Evolutionary conservation across 768 basidiomycete species (phyloP), one percentile per base, ranked within the genome.

Genomic region (Hirschioporus abietinus): DNA sequence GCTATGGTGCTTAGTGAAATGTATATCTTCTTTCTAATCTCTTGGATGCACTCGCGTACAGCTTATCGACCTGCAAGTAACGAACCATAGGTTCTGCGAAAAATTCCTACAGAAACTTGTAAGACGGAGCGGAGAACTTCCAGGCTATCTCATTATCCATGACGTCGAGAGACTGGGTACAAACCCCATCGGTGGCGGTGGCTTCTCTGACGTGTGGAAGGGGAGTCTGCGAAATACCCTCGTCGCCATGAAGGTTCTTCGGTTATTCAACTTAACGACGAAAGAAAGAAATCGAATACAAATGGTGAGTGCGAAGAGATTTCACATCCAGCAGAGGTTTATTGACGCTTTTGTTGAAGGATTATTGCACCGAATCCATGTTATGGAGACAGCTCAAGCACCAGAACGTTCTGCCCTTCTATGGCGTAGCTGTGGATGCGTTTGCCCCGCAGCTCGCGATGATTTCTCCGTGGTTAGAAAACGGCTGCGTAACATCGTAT

Each of bases 351-450:
- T 59, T 57, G 1, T 3, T 67, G 27, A 25, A 66, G 66, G 61
- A 42, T 36, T 66, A 63, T 26, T 66, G 66, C 23, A 26, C 36
- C 25, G 66, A 66, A 62, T 60, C 66, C 42, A 36, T 66, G 23
- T 20, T 66, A n/a, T 66, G 66, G 66, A 26, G 66, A n/a, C 36
- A 66, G 20, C 62, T 66, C 10, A 66, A 58, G 30, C 66, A 66
- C 27, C 60, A 24, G 17, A 66, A 66, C 24, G 62, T 66, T 63
- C 66, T 66, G 7, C 66, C 66, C 20, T 66, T 66, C n/a, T 25
- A 35, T 26, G 66, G 66, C 17, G 66, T 66, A 27, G 27, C 35
- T 60, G 35, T 34, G 35, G 65, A 66, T 20, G 35, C 27, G n/a
- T 66, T 66, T 60, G 30, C 34, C 10, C 65, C 65, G 24, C 52